Base-by-base conservation (phyloP, 2,329 filamentous ascomycete genomes). In the Emmonsia crescens region DNA sequence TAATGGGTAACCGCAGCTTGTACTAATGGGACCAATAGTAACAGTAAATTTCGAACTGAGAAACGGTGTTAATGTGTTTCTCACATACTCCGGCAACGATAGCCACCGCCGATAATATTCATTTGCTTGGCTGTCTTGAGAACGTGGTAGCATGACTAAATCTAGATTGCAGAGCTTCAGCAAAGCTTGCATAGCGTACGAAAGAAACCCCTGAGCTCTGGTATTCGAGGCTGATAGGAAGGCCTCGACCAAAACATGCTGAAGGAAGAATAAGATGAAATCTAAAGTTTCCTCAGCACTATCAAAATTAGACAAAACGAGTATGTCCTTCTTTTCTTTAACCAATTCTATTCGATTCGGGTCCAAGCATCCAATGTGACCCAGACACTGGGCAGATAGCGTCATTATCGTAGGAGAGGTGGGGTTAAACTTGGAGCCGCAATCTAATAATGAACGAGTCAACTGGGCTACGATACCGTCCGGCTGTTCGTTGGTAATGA, bases 181-280 rank as follows among this genome's bases (percentile, higher is more conserved):
- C 48, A 97, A 81, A 68, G 96, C 88, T 74, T 99, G 94, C 86
- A 99, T 96, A 1, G 88, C 89, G 74, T 89, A 99, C 1, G 93
- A 93, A 21, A 99, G 80, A 71, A 95, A 96, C 0, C 91, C 92
- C 73, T 97, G 94, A 5, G 91, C 82, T 66, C 85, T 87, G 1
- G 91, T 89, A 71, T 96, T 95, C 0, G 89, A 94, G 1, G 90
- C 89, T 0, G 93, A 96, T 51, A 96, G 79, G 70, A 99, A 99
- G 0, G 92, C 88, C 64, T 92, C 91, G 31, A 97, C 91, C 12
- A 99, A 79, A 8, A 96, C 88, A 70, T 95, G 83, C 69, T 96
- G 88, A 19, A 99, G 80, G 55, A 96, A 81, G 68, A 92, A 91
- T 48, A 94, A 80, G 8, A 91, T 85, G 73, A 97, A 99, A 64